Base-by-base conservation (phyloP, 139 green algal genomes). In the Chlorella sp. region DNA sequence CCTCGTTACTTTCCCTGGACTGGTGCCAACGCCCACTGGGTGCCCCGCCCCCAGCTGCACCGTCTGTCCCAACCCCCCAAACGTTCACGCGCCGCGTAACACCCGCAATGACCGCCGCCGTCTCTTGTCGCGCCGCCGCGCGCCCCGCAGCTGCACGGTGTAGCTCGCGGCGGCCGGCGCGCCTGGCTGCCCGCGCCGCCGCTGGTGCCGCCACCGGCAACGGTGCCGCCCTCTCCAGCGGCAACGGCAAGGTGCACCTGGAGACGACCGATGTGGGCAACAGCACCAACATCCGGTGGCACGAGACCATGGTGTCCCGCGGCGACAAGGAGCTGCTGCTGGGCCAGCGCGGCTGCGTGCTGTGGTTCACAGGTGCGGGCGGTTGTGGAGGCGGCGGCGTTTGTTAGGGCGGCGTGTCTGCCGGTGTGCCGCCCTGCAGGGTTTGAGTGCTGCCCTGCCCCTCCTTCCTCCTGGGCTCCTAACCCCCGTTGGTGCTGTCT, bases 361-460 rank as follows among this genome's bases (percentile, higher is more conserved):
- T 99, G 5, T 99, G 96, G 96, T 97, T 98, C 89, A 97, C 94
- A 3, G 87, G 84, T 69, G 68, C 51, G 51, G 51, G 51, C 51
- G 51, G 51, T 60, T 60, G 14, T 16, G 14, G 51, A 60, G 51
- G 51, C 24, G 51, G 2, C 51, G 46, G 13, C 13, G 51, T 11
- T 60, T 60, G 51, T 60, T 60, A 60, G 51, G 51, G 51, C 24
- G 51, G 51, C 16, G 51, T 3, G 51, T 3, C n/a, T n/a, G n/a
- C 51, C 51, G 51, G 51, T 3, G 51, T 60, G 51, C 51, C 24
- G 16, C 51, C 51, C 14, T 24, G 16, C 24, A 2, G 51, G 51
- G 51, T 60, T 60, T 60, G 51, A 60, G 24, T 26, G 51, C 11
- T 20, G 51, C 13, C 14, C 8, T 11, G 51, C 51, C 9, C 51